Evolutionary conservation across 164 flowering plant species (phyloP).

Genomic region (Vitis rotundifolia): DNA sequence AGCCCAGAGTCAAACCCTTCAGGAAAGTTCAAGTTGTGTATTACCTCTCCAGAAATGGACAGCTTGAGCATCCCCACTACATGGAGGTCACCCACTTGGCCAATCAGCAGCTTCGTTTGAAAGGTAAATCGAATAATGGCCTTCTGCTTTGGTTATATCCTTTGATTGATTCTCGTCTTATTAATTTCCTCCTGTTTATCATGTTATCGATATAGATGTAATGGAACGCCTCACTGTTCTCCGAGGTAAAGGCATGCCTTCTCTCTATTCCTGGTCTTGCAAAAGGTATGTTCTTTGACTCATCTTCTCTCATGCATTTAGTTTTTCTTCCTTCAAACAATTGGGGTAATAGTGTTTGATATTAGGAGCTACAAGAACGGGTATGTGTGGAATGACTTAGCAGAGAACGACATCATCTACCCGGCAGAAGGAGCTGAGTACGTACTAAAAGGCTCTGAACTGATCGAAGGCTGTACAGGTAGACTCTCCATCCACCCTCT

Average conservation of each 20-base stretch:
- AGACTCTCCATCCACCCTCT: conserved; percentile 2
- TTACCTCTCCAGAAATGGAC: conserved; percentile 64
- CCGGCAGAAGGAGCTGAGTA: conserved; percentile 79
- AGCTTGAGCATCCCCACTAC: conserved; percentile 72
- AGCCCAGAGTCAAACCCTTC: conserved; percentile 22
- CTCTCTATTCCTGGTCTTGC: conserved; percentile 90
- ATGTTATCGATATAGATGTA: conserved; percentile 44
- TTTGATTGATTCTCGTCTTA: neutral
- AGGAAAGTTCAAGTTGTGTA: conserved; percentile 55
- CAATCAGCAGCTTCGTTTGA: conserved; percentile 53
- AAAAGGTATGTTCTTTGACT: conserved; percentile 51
- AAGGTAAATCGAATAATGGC: conserved; percentile 31
- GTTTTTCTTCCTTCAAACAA: neutral
- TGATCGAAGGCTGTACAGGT: conserved; percentile 55
- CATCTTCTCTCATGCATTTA: neutral
- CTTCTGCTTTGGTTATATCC: neutral
- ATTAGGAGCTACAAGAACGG: conserved; percentile 90
- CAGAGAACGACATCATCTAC: conserved; percentile 62
- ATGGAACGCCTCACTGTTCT: conserved; percentile 62
- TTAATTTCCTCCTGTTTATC: neutral
- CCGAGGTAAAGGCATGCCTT: conserved; percentile 87
- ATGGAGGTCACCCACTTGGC: conserved; percentile 65
- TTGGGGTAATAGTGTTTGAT: neutral
- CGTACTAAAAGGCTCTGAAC: conserved; percentile 87
- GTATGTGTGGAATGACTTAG: conserved; percentile 88